phyloP scores from a whole-genome alignment of 139 green algal genomes.

The Eudorina sp. region DNA sequence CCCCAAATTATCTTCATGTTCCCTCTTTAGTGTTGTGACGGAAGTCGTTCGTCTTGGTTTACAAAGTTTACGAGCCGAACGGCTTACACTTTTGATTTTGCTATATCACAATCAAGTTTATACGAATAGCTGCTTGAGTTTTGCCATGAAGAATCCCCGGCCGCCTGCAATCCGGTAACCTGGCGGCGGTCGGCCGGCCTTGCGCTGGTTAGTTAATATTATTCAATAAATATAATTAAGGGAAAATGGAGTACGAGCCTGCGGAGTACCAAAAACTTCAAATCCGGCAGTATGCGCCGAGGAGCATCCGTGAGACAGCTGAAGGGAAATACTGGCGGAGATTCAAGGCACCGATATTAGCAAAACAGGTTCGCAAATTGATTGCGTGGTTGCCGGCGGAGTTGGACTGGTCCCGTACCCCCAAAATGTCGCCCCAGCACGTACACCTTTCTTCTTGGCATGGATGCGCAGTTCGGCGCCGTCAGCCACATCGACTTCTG shows the following conservation, averaged over 20 bases:
- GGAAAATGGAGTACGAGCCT: conserved; percentile 69
- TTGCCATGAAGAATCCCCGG: neutral
- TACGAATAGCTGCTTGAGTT: neutral
- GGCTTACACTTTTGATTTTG: no score
- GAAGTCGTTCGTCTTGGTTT: no score
- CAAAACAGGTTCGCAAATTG: conserved; percentile 75
- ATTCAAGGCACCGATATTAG: conserved; percentile 72
- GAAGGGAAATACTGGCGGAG: conserved; percentile 89
- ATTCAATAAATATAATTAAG: neutral
- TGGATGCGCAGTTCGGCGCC: conserved; percentile 83
- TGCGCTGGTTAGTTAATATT: neutral
- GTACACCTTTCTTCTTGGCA: no score
- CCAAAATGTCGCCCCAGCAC: neutral
- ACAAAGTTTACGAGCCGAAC: no score
- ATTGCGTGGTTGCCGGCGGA: no score
- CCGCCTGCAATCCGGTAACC: conserved; percentile 3
- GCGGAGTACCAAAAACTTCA: conserved; percentile 80
- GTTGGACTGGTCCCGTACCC: no score
- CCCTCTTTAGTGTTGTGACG: no score
- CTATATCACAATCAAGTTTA: no score
- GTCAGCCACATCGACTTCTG: conserved; percentile 90
- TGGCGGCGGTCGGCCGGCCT: neutral
- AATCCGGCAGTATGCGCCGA: conserved; percentile 75
- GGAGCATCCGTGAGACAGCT: conserved; percentile 82
- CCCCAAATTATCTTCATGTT: no score